Conservation (phyloP, 2,329 filamentous ascomycete genomes). For the Beauveria sp. region DNA sequence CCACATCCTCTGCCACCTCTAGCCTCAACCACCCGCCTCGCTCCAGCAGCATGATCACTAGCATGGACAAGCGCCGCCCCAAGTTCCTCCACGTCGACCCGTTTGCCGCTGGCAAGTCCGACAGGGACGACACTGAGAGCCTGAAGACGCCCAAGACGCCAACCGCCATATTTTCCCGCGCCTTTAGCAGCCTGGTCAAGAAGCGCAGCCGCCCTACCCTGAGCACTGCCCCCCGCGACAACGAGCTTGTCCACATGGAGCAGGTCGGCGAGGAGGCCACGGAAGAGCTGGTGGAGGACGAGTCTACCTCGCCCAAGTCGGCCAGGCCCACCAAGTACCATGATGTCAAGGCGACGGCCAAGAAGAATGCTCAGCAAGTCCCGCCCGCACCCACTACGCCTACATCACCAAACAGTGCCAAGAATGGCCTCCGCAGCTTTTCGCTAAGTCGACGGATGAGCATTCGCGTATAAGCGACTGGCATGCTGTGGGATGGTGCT, state of each 20-base stretch:
- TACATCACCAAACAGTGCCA: conserved; percentile 13
- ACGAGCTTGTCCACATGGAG: conserved; percentile 26
- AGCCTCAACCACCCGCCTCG: conserved; percentile 28
- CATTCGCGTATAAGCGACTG: conserved; percentile 1
- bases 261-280: conserved; percentile 28
- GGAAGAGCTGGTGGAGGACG: neutral
- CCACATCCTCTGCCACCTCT: conserved; percentile 27
- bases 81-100: conserved; percentile 49
- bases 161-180: conserved; percentile 43
- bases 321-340: conserved; percentile 36
- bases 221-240: conserved; percentile 16
- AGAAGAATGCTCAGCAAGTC: conserved; percentile 29
- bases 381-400: neutral
- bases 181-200: conserved; percentile 41
- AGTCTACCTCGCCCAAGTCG: conserved; percentile 14
- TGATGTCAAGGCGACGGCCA: conserved; percentile 37
- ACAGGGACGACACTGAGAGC: conserved; percentile 21
- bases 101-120: conserved; percentile 33
- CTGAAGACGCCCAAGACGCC: conserved; percentile 36
- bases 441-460: conserved; percentile 14
- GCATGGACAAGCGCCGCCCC: conserved; percentile 28
- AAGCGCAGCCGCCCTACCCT: conserved; percentile 48
- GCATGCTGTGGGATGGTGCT: neutral
- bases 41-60: conserved; percentile 37
- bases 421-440: conserved; percentile 3